Evolutionary conservation across 2,329 filamentous ascomycete species (phyloP).

Genomic region (Botrytis elliptica): DNA sequence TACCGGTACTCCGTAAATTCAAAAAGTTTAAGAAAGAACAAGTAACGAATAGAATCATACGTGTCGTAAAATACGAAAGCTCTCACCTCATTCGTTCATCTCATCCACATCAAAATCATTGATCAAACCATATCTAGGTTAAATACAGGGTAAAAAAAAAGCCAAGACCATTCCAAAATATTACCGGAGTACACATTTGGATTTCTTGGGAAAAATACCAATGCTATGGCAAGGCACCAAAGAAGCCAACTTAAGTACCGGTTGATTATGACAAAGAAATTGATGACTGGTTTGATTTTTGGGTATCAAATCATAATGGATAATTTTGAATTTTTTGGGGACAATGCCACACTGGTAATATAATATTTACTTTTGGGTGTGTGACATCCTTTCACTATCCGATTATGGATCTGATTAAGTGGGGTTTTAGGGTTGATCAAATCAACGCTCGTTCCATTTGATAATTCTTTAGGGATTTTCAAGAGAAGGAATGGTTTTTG

Average conservation of each 20-base stretch:
- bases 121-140: background rate
- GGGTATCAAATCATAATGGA: slow-evolving; percentile 9
- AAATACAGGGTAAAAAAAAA: background rate
- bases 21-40: background rate
- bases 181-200: background rate
- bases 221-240: background rate
- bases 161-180: background rate
- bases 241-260: background rate
- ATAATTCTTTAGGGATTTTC: background rate
- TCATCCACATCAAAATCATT: background rate
- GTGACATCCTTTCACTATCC: background rate
- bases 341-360: background rate
- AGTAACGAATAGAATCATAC: background rate
- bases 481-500: background rate
- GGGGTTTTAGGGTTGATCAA: background rate
- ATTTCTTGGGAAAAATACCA: slow-evolving; percentile 7
- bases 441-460: slow-evolving; percentile 10
- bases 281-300: background rate
- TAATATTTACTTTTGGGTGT: background rate
- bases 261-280: slow-evolving; percentile 2
- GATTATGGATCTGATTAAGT: background rate
- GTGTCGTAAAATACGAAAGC: background rate
- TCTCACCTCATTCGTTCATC: background rate
- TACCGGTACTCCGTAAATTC: background rate
- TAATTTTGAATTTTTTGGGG: background rate